These are phyloP conservation scores for Periglandula ipomoeae DNA, from an alignment of 2,329 filamentous ascomycete species.

Conservation along the genomic window DNA sequence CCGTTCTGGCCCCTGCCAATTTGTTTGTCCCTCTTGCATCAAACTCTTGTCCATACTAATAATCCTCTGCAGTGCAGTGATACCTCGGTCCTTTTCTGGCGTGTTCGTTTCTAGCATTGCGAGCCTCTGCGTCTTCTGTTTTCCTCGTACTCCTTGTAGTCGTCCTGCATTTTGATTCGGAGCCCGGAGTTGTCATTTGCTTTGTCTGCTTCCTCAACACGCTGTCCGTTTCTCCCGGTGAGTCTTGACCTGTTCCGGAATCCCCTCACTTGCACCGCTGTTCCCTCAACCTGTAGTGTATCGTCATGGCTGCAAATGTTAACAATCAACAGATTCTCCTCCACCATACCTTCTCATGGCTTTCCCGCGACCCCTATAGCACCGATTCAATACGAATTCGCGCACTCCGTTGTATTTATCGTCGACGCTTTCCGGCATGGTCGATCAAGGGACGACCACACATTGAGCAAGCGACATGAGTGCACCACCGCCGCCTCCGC, in stretches of 20 bases:
- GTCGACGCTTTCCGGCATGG: background rate
- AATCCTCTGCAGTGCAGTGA: conserved; percentile 4
- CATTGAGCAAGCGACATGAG: conserved; percentile 28
- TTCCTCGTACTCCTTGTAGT: conserved; percentile 9
- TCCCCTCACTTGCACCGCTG: no score
- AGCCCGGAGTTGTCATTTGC: conserved; percentile 20
- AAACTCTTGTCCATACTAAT: background rate
- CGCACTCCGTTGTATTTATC: background rate
- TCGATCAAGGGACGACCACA: background rate
- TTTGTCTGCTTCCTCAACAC: conserved; percentile 10
- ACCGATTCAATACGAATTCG: conserved; percentile 1
- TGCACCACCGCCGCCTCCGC: conserved; percentile 71
- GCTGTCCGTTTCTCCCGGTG: background rate
- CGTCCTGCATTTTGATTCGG: conserved; percentile 12
- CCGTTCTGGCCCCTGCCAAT: background rate
- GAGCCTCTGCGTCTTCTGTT: conserved; percentile 9
- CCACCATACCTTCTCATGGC: conserved; percentile 17
- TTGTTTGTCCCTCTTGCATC: background rate
- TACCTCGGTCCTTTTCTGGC: background rate
- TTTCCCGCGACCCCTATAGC: conserved; percentile 19
- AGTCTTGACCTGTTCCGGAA: background rate
- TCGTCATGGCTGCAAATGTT: background rate
- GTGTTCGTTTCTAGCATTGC: conserved; percentile 6
- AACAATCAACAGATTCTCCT: conserved; percentile 7
- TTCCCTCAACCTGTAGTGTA: background rate